phyloP scores from a whole-genome alignment of 345 rosid genomes.

The Moricandia arvensis region DNA sequence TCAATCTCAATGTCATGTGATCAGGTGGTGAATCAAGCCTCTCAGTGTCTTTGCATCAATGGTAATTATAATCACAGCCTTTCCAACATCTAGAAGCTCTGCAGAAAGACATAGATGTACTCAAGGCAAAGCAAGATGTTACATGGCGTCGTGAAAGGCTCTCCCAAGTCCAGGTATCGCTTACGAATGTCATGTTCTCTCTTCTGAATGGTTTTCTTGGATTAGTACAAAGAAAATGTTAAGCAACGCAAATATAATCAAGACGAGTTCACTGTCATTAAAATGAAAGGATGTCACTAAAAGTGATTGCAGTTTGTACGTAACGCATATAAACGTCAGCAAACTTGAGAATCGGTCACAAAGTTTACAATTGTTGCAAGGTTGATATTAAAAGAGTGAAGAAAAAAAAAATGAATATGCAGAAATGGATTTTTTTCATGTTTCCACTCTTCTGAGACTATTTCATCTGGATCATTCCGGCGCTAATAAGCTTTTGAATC shows the following conservation, averaged over 20 bases:
- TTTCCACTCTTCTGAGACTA: constrained; percentile 17
- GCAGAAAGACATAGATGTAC: background rate
- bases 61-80: background rate
- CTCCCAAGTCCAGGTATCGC: constrained; percentile 2
- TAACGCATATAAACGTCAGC: background rate
- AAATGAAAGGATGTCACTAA: background rate
- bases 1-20: background rate
- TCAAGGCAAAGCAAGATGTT: too few species aligned
- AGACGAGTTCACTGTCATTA: background rate
- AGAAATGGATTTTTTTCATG: background rate
- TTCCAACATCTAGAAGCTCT: background rate
- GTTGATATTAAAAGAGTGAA: background rate
- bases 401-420: too few species aligned
- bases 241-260: background rate
- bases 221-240: background rate
- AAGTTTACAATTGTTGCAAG: background rate
- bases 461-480: constrained; percentile 82
- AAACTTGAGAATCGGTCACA: background rate
- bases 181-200: background rate
- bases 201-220: background rate
- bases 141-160: background rate
- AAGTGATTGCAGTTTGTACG: background rate
- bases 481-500: constrained; percentile 49
- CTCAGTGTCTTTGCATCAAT: background rate
- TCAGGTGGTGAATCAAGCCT: constrained; percentile 14